Evolutionary conservation across 495 filamentous ascomycete species (phyloP).

Genomic region (Xeromyces bisporus): DNA sequence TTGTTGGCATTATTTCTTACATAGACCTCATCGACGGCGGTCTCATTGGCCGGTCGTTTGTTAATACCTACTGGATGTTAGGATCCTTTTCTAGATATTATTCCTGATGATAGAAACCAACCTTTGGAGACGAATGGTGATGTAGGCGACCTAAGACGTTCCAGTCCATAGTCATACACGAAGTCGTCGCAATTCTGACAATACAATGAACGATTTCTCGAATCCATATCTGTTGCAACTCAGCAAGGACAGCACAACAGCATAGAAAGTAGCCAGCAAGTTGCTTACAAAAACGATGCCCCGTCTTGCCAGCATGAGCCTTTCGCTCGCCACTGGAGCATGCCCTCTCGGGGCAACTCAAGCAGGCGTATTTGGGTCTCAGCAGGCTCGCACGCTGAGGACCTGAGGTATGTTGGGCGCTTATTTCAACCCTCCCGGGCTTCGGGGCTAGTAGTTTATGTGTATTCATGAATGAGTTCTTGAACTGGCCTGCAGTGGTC

Average conservation of each 20-base stretch:
- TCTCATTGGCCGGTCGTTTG: slow-evolving; percentile 14
- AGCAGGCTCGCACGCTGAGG: slow-evolving; percentile 12
- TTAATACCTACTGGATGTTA: slow-evolving; percentile 5
- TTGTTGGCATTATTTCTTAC: slow-evolving; percentile 27
- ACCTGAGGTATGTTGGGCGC: slow-evolving; percentile 8
- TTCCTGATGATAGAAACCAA: too few species aligned
- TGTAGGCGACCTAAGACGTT: slow-evolving; percentile 37
- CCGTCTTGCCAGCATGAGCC: slow-evolving; percentile 24
- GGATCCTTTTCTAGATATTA: background rate
- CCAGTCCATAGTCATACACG: slow-evolving; percentile 71
- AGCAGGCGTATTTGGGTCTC: slow-evolving; percentile 27
- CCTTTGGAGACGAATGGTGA: slow-evolving; percentile 12
- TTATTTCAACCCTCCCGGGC: slow-evolving; percentile 11
- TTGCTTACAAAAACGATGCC: slow-evolving; percentile 26
- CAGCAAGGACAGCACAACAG: too few species aligned
- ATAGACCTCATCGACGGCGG: slow-evolving; percentile 22
- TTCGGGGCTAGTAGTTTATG: slow-evolving; percentile 15
- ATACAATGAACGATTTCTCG: slow-evolving; percentile 54
- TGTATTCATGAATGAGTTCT: slow-evolving; percentile 19
- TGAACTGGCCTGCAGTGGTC: slow-evolving; percentile 21
- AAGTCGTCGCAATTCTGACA: slow-evolving; percentile 76
- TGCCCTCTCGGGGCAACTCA: slow-evolving; percentile 23
- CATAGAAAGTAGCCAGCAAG: too few species aligned
- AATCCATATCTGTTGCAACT: slow-evolving; percentile 58
- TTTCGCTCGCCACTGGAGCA: slow-evolving; percentile 19